These are phyloP conservation scores for Mortierella sp. DNA, from an alignment of 371 early-diverging fungal species.

Conservation along the genomic window DNA sequence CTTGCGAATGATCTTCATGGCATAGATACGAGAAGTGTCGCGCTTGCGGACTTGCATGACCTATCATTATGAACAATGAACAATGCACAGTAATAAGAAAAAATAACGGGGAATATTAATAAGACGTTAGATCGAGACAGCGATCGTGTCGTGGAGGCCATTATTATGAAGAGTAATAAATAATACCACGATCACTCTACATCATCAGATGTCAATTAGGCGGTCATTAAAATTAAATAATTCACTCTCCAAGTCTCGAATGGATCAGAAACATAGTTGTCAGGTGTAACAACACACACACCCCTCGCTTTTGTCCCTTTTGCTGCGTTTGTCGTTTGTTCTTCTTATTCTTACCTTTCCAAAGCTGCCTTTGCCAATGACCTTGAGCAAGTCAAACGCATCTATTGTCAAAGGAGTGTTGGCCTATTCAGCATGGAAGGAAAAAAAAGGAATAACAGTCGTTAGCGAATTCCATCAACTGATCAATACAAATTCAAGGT, in stretches of 20 bases:
- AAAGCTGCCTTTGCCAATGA: constrained; percentile 97
- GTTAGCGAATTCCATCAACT: not conserved
- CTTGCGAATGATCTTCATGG: constrained; percentile 97
- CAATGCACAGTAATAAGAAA: not conserved
- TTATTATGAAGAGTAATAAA: not conserved
- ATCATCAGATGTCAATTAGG: constrained; percentile 9
- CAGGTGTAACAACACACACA: not conserved
- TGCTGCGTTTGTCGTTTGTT: not conserved
- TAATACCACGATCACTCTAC: not conserved
- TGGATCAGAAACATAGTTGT: not conserved
- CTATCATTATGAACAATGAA: constrained; percentile 31
- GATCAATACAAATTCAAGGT: not conserved
- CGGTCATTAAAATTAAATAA: constrained; percentile 4
- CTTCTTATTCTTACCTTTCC: constrained; percentile 79
- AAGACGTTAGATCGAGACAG: not conserved
- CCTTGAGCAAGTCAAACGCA: constrained; percentile 94
- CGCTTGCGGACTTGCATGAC: constrained; percentile 96
- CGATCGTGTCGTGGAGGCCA: not conserved
- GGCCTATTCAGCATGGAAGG: constrained; percentile 46
- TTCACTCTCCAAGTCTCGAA: not conserved
- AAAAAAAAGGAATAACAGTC: too few species aligned
- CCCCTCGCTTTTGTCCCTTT: too few species aligned
- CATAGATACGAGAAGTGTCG: constrained; percentile 95
- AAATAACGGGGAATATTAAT: constrained; percentile 1
- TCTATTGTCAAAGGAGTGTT: constrained; percentile 83